phyloP scores from a whole-genome alignment of 176 grass and related monocot genomes.

The Aegilops longissima region DNA sequence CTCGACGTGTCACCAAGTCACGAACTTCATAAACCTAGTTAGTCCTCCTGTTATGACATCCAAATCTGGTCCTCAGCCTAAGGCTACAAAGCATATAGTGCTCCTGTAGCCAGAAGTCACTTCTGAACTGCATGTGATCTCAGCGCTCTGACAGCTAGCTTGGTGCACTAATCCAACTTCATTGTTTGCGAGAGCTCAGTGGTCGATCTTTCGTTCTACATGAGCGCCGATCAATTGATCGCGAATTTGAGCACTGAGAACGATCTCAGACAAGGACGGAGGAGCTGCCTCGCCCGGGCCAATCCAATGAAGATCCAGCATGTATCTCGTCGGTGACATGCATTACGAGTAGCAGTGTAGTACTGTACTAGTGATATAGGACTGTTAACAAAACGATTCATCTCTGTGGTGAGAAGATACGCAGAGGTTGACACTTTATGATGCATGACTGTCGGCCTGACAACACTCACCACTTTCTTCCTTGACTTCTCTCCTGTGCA shows the following conservation, averaged over 20 bases:
- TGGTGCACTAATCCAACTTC: neutral
- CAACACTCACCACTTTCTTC: neutral
- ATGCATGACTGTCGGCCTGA: neutral
- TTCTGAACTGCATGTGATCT: conserved; percentile 2
- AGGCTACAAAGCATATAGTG: neutral
- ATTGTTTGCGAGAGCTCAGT: neutral
- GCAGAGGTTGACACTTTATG: neutral
- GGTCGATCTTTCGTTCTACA: neutral
- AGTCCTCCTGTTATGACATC: neutral
- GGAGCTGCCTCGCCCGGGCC: neutral
- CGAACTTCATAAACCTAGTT: neutral
- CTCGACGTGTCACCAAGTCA: neutral
- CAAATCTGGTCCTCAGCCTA: neutral
- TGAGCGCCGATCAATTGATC: neutral
- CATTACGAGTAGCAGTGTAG: neutral
- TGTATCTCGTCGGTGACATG: neutral
- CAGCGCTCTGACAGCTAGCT: neutral
- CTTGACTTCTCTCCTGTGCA: neutral
- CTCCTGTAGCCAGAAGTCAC: neutral
- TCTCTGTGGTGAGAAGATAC: neutral
- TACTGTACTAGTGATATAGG: neutral
- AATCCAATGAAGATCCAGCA: neutral
- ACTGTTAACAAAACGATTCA: neutral
- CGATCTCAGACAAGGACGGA: neutral
- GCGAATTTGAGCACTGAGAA: neutral